A percentile compares a stretch with the other conserved stretches of the same genome.
phyloP scores from a whole-genome alignment of 108 stramenopile genomes.

The Aurantiochytrium sp. region DNA sequence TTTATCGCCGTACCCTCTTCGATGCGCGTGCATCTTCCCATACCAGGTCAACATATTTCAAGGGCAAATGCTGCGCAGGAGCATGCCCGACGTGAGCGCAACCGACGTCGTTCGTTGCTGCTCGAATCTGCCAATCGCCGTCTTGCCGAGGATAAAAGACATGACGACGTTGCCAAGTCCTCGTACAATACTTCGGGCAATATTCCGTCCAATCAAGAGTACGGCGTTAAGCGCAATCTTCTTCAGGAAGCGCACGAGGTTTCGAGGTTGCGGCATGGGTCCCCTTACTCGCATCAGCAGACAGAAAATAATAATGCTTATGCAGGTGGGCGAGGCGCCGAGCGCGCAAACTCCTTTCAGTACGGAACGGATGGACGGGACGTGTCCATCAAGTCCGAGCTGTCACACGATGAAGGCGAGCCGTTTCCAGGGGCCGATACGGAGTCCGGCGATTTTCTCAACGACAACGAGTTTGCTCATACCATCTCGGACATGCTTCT shows the following conservation, averaged over 20 bases:
- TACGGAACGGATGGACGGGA: not conserved
- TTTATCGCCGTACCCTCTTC: not conserved
- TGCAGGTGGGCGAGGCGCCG: not conserved
- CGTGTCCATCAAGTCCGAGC: not conserved
- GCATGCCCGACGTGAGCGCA: not conserved
- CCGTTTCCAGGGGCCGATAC: not conserved
- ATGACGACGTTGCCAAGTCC: no score
- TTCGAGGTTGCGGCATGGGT: no score
- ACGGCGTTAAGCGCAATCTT: no score
- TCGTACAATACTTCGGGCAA: no score
- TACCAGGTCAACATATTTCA: not conserved
- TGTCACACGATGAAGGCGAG: not conserved
- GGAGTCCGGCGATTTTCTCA: not conserved
- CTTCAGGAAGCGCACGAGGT: no score
- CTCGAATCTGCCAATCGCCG: not conserved
- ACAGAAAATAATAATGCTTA: not conserved
- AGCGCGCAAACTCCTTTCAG: not conserved
- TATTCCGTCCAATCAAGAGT: no score
- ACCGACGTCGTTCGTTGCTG: not conserved
- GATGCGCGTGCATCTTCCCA: not conserved
- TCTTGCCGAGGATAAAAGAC: not conserved
- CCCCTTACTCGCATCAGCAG: no score
- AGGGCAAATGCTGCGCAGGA: not conserved
- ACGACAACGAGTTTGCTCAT: not conserved
- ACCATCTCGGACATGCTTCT: not conserved